Evolutionary conservation across 2,329 filamentous ascomycete species (phyloP).

Genomic region (Cordyceps farinosa): DNA sequence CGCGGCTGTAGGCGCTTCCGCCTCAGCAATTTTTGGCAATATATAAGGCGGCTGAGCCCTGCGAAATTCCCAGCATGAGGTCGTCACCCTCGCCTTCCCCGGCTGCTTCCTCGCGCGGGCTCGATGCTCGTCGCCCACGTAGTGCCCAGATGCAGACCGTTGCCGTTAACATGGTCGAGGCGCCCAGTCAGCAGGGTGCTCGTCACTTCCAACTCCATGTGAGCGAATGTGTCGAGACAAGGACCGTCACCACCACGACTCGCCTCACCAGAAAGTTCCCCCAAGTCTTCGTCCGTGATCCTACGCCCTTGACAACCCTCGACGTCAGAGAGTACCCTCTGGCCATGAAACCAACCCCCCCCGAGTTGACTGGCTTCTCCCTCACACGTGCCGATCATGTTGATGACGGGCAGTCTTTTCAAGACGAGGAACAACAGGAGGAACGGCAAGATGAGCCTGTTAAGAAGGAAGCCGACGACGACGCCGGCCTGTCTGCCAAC

Average conservation of each 20-base stretch:
- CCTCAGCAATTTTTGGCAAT: background rate
- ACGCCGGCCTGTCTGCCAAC: background rate
- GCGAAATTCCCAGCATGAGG: conserved; percentile 30
- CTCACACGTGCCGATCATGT: conserved; percentile 30
- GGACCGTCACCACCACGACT: conserved; percentile 83
- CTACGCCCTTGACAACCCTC: conserved; percentile 65
- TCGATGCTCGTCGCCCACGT: conserved; percentile 33
- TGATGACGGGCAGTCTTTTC: background rate
- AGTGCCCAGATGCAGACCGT: conserved; percentile 40
- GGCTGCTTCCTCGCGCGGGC: conserved; percentile 33
- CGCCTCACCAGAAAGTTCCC: conserved; percentile 83
- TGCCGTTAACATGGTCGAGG: conserved; percentile 46
- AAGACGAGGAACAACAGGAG: conserved; percentile 23
- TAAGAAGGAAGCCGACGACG: conserved; percentile 16
- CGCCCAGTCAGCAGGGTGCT: conserved; percentile 31
- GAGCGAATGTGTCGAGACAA: conserved; percentile 64
- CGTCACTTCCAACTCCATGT: conserved; percentile 53
- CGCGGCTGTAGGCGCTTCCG: background rate
- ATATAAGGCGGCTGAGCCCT: background rate
- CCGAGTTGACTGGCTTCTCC: conserved; percentile 70
- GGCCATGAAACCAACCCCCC: conserved; percentile 76
- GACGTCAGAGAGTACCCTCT: conserved; percentile 90
- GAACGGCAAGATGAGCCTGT: conserved; percentile 26
- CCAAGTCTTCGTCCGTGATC: conserved; percentile 73
- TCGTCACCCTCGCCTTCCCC: conserved; percentile 30